These are phyloP conservation scores for Theileria parva DNA, from an alignment of 169 alveolate species.

Conservation along the genomic window DNA sequence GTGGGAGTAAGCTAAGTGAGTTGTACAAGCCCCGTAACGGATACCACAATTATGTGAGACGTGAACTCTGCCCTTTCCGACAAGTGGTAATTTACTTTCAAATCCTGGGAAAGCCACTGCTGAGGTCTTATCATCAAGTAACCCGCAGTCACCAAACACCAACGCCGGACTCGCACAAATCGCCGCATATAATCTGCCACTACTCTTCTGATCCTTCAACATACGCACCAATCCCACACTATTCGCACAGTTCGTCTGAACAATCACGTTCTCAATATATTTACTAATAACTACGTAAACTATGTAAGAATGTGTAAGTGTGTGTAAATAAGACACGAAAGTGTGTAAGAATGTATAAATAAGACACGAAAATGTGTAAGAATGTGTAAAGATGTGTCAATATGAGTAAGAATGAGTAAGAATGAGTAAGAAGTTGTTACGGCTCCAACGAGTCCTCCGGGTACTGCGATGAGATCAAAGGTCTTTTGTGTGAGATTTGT, in stretches of 20 bases:
- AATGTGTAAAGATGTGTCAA: too few relatives aligned
- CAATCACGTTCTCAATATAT: too few relatives aligned
- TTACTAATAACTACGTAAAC: too few relatives aligned
- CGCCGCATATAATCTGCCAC: conserved; percentile 74
- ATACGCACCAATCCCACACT: conserved; percentile 45
- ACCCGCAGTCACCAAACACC: conserved; percentile 70
- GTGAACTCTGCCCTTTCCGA: conserved; percentile 74
- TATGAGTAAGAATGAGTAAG: too few relatives aligned
- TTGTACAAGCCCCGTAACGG: not conserved
- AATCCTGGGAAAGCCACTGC: conserved; percentile 79
- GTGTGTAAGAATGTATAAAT: too few relatives aligned
- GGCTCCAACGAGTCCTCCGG: conserved; percentile 78
- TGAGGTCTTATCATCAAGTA: conserved; percentile 63
- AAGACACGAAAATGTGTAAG: too few relatives aligned
- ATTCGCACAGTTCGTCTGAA: conserved; percentile 61
- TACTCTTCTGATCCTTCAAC: conserved; percentile 69
- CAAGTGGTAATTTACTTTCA: conserved; percentile 69
- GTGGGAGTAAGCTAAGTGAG: not conserved
- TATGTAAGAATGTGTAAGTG: too few relatives aligned
- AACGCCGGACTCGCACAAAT: conserved; percentile 79
- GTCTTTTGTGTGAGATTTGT: conserved; percentile 57
- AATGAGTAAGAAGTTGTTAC: conserved; percentile 2
- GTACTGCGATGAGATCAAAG: conserved; percentile 72
- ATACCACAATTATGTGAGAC: conserved; percentile 72
- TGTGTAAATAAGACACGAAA: too few relatives aligned